These are phyloP conservation scores for Tuctoria greenei DNA, from an alignment of 176 grass and related monocot species.

Conservation along the genomic window DNA sequence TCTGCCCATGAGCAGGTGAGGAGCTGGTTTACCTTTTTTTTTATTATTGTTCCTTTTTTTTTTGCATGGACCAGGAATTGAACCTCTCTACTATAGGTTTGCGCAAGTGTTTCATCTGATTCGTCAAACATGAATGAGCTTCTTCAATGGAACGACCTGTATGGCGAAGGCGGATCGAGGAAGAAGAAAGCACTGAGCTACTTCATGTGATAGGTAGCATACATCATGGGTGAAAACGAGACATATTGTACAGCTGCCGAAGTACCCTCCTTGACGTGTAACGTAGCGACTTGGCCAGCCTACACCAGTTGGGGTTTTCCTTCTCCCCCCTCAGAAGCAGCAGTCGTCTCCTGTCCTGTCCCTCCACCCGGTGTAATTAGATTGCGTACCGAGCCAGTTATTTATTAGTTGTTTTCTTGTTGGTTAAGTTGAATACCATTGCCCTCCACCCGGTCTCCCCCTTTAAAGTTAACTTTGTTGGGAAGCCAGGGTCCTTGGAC, in stretches of 20 bases:
- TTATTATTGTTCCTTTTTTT: too few species aligned
- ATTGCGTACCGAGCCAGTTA: conserved; percentile 35
- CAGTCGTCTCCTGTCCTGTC: not conserved
- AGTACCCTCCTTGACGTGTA: conserved; percentile 31
- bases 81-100: conserved; percentile 54
- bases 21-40: not conserved
- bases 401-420: conserved; percentile 37
- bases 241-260: conserved; percentile 51
- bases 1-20: conserved; percentile 95
- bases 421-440: conserved; percentile 16
- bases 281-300: conserved; percentile 36
- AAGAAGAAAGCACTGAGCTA: conserved; percentile 97
- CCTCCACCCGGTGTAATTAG: conserved; percentile 51
- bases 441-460: not conserved
- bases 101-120: conserved; percentile 94
- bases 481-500: conserved; percentile 22
- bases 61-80: not conserved
- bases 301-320: conserved; percentile 44
- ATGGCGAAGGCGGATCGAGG: conserved; percentile 95
- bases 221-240: not conserved
- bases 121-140: conserved; percentile 93
- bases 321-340: conserved; percentile 32
- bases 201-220: conserved; percentile 80
- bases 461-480: conserved; percentile 18
- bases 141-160: conserved; percentile 95